These are phyloP conservation scores for Cordyceps cateniannulata DNA, from an alignment of 2,329 filamentous ascomycete genomes.

Conservation along the genomic window DNA sequence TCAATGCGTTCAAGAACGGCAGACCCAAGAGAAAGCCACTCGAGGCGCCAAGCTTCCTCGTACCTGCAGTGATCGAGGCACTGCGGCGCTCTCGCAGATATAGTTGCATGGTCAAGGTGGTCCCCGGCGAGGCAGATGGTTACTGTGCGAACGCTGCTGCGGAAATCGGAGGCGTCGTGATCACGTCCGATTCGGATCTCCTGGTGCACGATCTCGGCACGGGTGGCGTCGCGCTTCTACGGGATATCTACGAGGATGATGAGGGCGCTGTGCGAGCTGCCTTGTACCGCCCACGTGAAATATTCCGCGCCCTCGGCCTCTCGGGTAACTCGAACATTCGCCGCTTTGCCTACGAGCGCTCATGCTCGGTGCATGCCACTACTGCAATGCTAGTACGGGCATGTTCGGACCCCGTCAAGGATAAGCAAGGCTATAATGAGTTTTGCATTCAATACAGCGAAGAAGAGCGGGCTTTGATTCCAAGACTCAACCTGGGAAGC, in stretches of 20 bases:
- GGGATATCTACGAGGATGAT: constrained; percentile 46
- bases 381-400: constrained; percentile 24
- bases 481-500: constrained; percentile 12
- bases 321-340: constrained; percentile 21
- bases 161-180: constrained; percentile 46
- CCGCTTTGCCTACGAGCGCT: constrained; percentile 31
- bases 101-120: constrained; percentile 43
- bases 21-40: constrained; percentile 25
- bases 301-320: constrained; percentile 37
- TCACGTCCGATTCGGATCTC: constrained; percentile 86
- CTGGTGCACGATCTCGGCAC: constrained; percentile 65
- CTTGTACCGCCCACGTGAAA: constrained; percentile 28
- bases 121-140: constrained; percentile 78
- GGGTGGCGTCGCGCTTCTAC: constrained; percentile 62
- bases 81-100: constrained; percentile 43
- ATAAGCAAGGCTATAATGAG: constrained; percentile 19
- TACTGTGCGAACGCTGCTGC: constrained; percentile 66
- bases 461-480: constrained; percentile 18
- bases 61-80: constrained; percentile 69
- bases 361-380: constrained; percentile 21
- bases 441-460: constrained; percentile 29
- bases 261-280: constrained; percentile 20
- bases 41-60: constrained; percentile 62
- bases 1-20: constrained; percentile 22
- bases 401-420: constrained; percentile 19